These are phyloP conservation scores for Oxalis stricta DNA, from an alignment of 441 rosid species.

Conservation along the genomic window DNA sequence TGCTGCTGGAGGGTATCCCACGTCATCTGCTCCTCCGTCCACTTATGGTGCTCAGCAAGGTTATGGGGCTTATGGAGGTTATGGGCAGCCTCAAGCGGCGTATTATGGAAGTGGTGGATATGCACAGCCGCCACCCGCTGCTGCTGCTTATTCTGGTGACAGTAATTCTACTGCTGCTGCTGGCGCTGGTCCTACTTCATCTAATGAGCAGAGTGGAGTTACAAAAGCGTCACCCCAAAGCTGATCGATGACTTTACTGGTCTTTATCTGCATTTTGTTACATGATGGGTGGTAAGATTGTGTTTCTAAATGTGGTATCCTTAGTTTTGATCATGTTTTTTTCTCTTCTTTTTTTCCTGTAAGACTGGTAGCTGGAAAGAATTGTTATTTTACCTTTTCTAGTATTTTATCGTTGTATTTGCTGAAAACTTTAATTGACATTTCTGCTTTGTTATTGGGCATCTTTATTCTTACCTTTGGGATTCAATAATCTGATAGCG, in stretches of 20 bases:
- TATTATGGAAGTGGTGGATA: conserved; percentile 42
- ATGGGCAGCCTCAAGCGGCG: conserved; percentile 43
- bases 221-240: conserved; percentile 60
- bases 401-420: no score
- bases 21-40: conserved; percentile 39
- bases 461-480: no score
- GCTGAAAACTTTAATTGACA: no score
- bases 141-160: conserved; percentile 40
- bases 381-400: no score
- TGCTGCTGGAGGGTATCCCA: conserved; percentile 37
- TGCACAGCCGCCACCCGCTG: conserved; percentile 33
- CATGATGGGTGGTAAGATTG: conserved; percentile 3
- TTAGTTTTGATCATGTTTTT: conserved; percentile 12
- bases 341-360: conserved; percentile 9
- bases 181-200: conserved; percentile 42
- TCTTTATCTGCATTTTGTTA: conserved; percentile 6
- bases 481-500: no score
- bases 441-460: no score
- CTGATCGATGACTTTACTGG: no score
- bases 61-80: conserved; percentile 41
- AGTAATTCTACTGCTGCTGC: conserved; percentile 32
- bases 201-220: conserved; percentile 49
- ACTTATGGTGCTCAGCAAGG: conserved; percentile 35
- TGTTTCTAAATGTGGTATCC: conserved; percentile 5
- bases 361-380: neutral